Conservation (phyloP, 257 asterid species). For the Solanum ossicruentum region DNA sequence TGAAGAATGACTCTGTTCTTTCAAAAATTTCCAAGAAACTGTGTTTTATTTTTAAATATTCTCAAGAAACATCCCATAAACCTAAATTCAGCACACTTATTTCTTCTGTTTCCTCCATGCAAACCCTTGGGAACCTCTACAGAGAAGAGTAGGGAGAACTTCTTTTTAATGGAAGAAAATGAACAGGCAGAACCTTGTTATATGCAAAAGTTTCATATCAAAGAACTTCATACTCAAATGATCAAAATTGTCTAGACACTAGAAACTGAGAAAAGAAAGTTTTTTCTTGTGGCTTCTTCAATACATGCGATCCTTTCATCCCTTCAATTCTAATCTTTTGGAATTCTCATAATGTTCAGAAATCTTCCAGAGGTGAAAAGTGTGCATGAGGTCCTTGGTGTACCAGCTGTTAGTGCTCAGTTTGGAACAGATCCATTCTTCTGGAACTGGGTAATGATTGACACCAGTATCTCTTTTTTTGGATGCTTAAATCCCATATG, state of each 20-base stretch:
- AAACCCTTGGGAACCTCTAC: neutral
- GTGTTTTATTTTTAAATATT: neutral
- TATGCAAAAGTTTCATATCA: neutral
- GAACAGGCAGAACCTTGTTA: neutral
- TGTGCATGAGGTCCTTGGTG: slow-evolving; percentile 56
- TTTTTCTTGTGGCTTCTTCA: neutral
- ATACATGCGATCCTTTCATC: neutral
- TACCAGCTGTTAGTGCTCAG: slow-evolving; percentile 90
- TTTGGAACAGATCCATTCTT: slow-evolving; percentile 83
- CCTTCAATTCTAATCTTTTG: neutral
- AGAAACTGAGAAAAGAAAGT: neutral
- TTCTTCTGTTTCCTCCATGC: neutral
- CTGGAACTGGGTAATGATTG: slow-evolving; percentile 97
- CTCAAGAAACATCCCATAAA: neutral
- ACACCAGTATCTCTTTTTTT: neutral
- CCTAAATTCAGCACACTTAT: neutral
- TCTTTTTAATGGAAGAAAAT: neutral
- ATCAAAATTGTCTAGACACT: neutral
- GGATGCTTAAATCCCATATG: neutral
- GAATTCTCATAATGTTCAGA: slow-evolving; percentile 21
- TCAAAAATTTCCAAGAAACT: neutral
- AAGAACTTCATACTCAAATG: neutral
- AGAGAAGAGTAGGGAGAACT: neutral
- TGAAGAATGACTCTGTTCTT: neutral
- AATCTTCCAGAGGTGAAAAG: slow-evolving; percentile 85